These are phyloP conservation scores for Candida endomychidarum DNA, from an alignment of 805 yeast genomes.

Conservation along the genomic window DNA sequence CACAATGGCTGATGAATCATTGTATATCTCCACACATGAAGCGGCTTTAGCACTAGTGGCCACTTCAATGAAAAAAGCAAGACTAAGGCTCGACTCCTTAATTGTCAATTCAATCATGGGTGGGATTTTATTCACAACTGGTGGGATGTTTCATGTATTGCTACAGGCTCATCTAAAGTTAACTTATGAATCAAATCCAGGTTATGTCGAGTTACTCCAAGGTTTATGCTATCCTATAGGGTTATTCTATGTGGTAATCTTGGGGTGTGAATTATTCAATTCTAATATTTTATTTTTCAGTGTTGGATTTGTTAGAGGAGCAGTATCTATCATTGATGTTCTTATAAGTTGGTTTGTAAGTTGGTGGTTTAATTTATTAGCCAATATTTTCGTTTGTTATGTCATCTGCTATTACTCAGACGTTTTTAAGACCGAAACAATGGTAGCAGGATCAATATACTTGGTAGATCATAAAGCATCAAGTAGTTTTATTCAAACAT, in stretches of 20 bases:
- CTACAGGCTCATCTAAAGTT: slow-evolving; percentile 53
- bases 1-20: slow-evolving; percentile 16
- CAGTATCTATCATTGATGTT: slow-evolving; percentile 64
- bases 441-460: slow-evolving; percentile 48
- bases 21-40: slow-evolving; percentile 72
- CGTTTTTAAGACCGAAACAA: slow-evolving; percentile 39
- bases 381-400: slow-evolving; percentile 64
- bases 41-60: slow-evolving; percentile 84
- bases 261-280: slow-evolving; percentile 77
- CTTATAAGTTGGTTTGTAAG: slow-evolving; percentile 65
- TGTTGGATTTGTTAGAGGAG: slow-evolving; percentile 67
- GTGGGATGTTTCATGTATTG: slow-evolving; percentile 67
- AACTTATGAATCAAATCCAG: slow-evolving; percentile 44
- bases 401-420: slow-evolving; percentile 60
- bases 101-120: slow-evolving; percentile 66
- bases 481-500: slow-evolving; percentile 57
- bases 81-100: slow-evolving; percentile 61
- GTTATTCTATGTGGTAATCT: slow-evolving; percentile 66
- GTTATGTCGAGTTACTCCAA: slow-evolving; percentile 53
- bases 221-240: slow-evolving; percentile 71
- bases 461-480: slow-evolving; percentile 46
- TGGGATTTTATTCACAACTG: slow-evolving; percentile 65
- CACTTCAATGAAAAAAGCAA: slow-evolving; percentile 78
- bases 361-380: slow-evolving; percentile 65
- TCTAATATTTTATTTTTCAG: slow-evolving; percentile 71